Percentiles rank a stretch among this genome's conserved stretches.
Conservation (phyloP, 2,329 filamentous ascomycete genomes). For the Paraphaeosphaeria sporulosa region DNA sequence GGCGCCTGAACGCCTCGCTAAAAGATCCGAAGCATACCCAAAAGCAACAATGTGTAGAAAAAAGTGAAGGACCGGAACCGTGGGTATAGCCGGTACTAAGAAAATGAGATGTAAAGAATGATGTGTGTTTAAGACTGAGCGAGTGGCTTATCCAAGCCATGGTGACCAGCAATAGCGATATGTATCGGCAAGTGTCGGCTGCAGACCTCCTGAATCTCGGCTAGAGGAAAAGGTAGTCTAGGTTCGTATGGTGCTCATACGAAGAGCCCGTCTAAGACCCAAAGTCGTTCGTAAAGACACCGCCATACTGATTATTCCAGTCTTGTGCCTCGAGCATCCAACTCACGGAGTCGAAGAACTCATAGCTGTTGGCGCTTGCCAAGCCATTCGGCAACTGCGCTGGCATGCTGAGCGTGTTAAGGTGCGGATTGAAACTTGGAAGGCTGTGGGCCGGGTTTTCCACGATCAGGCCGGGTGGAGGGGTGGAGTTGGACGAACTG, state of each 20-base stretch:
- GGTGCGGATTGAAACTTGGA: constrained; percentile 47
- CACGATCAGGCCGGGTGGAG: constrained; percentile 57
- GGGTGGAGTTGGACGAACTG: constrained; percentile 68
- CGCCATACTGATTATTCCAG: constrained; percentile 39
- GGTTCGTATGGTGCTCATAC: background rate
- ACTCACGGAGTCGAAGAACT: constrained; percentile 90
- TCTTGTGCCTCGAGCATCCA: constrained; percentile 87
- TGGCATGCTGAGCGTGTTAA: constrained; percentile 52
- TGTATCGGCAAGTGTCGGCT: background rate
- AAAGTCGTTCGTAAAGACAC: constrained; percentile 42
- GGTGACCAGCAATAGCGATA: background rate
- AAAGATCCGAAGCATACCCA: constrained; percentile 2
- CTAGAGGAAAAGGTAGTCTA: too few species aligned
- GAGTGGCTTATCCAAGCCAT: background rate
- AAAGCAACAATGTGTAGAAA: background rate
- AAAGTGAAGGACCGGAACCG: background rate
- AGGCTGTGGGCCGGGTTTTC: constrained; percentile 45
- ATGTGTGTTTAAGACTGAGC: background rate
- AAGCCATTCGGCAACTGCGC: constrained; percentile 68
- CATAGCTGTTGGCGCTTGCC: constrained; percentile 52
- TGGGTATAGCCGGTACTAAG: constrained; percentile 4
- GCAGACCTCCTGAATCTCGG: background rate
- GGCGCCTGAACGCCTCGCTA: constrained; percentile 14
- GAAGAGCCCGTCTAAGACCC: constrained; percentile 26
- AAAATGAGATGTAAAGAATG: background rate